phyloP scores from a whole-genome alignment of 164 flowering plant species.

The Nelumbo lutea region DNA sequence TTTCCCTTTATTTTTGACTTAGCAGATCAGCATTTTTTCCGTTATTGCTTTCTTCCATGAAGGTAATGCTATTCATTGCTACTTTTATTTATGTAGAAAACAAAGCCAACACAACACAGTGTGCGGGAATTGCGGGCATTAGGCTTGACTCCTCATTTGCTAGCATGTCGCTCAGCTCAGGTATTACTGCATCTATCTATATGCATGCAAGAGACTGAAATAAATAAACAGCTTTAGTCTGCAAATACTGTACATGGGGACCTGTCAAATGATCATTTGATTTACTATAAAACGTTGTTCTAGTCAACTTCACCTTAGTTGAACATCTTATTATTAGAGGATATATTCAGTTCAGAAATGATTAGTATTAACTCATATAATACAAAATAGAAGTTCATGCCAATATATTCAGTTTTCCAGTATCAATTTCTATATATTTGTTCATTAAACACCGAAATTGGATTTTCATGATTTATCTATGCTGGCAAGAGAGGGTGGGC shows the following conservation, averaged over 20 bases:
- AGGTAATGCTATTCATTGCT: background rate
- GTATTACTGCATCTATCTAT: constrained; percentile 25
- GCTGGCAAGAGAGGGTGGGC: too few relatives aligned
- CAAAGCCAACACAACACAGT: constrained; percentile 98
- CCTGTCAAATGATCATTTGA: background rate
- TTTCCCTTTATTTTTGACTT: too few relatives aligned
- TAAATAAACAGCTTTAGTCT: background rate
- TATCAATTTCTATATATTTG: too few relatives aligned
- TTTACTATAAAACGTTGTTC: background rate
- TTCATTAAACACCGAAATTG: too few relatives aligned
- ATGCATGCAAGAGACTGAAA: background rate
- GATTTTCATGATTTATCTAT: too few relatives aligned
- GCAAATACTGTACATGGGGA: background rate
- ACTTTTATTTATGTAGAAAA: constrained; percentile 50
- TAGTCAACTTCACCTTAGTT: background rate
- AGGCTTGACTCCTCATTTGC: constrained; percentile 88
- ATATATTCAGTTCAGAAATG: background rate
- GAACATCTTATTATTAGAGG: background rate
- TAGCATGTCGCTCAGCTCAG: constrained; percentile 95
- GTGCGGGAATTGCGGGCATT: constrained; percentile 90
- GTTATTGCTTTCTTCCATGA: background rate
- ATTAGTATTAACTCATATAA: too few relatives aligned
- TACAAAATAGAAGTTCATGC: too few relatives aligned
- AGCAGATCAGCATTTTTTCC: background rate
- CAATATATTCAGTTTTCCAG: too few relatives aligned